Evolutionary conservation across 2,329 filamentous ascomycete genomes (phyloP).

Genomic region (Dactylellina drechsleri): DNA sequence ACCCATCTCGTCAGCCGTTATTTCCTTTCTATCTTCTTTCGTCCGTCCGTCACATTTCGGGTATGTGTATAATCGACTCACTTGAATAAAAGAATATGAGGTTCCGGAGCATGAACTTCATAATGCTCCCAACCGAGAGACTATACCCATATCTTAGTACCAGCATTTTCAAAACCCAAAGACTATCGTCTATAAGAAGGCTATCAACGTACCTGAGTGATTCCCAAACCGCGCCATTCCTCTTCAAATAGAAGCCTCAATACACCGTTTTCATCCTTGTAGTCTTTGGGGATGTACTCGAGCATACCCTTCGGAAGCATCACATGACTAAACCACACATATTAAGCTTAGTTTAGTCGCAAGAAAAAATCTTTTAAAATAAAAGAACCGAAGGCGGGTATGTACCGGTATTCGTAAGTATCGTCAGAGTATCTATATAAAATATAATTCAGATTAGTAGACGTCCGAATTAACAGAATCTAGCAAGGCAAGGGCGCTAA

Average conservation of each 20-base stretch:
- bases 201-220: conserved; percentile 79
- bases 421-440: conserved; percentile 83
- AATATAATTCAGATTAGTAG: not conserved
- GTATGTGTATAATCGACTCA: conserved; percentile 66
- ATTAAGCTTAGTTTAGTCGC: conserved; percentile 3
- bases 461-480: not conserved
- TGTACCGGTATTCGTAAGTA: conserved; percentile 85
- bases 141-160: conserved; percentile 51
- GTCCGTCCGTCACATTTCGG: not conserved
- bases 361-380: not conserved
- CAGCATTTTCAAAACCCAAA: not conserved
- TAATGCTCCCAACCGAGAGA: conserved; percentile 95
- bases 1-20: not conserved
- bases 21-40: not conserved
- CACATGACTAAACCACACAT: conserved; percentile 71
- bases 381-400: not conserved
- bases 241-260: conserved; percentile 98
- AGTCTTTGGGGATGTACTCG: conserved; percentile 93
- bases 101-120: conserved; percentile 97
- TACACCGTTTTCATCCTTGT: conserved; percentile 86
- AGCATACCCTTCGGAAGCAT: conserved; percentile 98
- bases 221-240: conserved; percentile 95
- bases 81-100: conserved; percentile 99
- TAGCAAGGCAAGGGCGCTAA: conserved; percentile 61
- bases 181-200: too few relatives aligned